Evolutionary conservation across 352 stramenopile genomes (phyloP).

Genomic region (Globisporangium camurandrum): DNA sequence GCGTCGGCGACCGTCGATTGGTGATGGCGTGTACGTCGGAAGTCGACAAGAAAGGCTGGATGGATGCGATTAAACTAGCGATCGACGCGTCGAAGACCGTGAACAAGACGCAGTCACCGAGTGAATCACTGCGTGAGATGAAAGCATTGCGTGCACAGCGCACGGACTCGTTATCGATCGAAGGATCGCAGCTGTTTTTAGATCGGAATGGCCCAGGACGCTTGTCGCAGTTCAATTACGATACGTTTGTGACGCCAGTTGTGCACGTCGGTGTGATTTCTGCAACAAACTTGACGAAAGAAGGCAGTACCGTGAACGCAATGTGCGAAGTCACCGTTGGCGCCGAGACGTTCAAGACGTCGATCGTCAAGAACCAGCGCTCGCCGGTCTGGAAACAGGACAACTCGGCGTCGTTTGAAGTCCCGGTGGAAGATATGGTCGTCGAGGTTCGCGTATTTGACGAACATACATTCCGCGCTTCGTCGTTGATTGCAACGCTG

Average conservation of each 20-base stretch:
- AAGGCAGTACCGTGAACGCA: conserved; percentile 65
- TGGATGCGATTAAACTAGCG: conserved; percentile 79
- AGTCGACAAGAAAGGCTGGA: conserved; percentile 80
- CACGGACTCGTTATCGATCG: conserved; percentile 55
- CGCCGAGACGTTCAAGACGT: conserved; percentile 79
- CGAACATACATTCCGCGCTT: conserved; percentile 72
- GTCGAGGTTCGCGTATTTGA: conserved; percentile 81
- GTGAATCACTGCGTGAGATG: conserved; percentile 41
- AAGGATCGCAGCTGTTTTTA: conserved; percentile 49
- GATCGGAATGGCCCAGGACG: conserved; percentile 57
- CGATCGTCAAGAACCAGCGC: conserved; percentile 69
- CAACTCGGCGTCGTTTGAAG: conserved; percentile 80
- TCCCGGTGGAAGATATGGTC: conserved; percentile 67
- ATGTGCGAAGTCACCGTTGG: conserved; percentile 78
- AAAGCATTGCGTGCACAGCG: conserved; percentile 56
- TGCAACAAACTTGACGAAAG: conserved; percentile 73
- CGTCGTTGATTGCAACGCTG: conserved; percentile 65
- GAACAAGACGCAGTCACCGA: conserved; percentile 45
- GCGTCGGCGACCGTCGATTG: conserved; percentile 66
- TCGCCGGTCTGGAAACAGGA: conserved; percentile 85
- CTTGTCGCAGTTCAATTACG: conserved; percentile 83
- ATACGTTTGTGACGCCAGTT: conserved; percentile 71
- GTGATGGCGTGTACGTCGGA: conserved; percentile 83
- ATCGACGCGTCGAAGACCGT: conserved; percentile 83
- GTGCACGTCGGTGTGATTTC: conserved; percentile 76